Percentiles rank a stretch among this genome's conserved stretches.
phyloP scores from a whole-genome alignment of 2,329 filamentous ascomycete genomes.

The Byssochlamys sp. region DNA sequence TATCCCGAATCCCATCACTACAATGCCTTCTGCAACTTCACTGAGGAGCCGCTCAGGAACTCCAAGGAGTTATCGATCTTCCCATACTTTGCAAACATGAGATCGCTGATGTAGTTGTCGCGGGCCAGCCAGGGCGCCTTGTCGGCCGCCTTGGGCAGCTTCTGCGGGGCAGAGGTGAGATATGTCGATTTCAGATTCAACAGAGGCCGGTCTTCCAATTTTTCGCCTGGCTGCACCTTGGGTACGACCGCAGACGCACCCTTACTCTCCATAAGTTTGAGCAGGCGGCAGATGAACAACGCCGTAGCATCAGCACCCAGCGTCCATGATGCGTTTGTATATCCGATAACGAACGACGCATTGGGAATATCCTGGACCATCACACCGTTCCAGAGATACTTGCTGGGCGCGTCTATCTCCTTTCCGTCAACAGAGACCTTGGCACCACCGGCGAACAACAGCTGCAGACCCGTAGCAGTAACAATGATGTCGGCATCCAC shows the following conservation, averaged over 20 bases:
- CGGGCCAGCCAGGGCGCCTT: conserved; percentile 32
- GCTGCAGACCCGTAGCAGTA: conserved; percentile 36
- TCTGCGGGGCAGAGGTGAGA: conserved; percentile 22
- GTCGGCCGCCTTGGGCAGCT: conserved; percentile 30
- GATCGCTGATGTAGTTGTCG: conserved; percentile 30
- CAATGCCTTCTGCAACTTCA: background rate
- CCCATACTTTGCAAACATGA: conserved; percentile 30
- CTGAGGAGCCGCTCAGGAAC: conserved; percentile 6
- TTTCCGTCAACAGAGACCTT: conserved; percentile 29
- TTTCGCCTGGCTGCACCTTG: background rate
- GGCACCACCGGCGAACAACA: conserved; percentile 30
- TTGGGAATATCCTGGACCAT: conserved; percentile 39
- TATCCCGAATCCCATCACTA: background rate
- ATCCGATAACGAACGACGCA: conserved; percentile 32
- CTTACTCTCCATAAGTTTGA: conserved; percentile 22
- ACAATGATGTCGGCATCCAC: conserved; percentile 36
- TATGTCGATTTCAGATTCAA: conserved; percentile 35
- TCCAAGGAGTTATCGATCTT: conserved; percentile 25
- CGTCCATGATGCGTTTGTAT: conserved; percentile 38
- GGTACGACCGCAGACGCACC: conserved; percentile 20
- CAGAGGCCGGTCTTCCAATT: conserved; percentile 20
- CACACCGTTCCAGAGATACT: conserved; percentile 36
- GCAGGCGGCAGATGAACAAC: conserved; percentile 27
- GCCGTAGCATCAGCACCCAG: conserved; percentile 37
- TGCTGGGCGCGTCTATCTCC: conserved; percentile 21